A percentile compares a stretch with the other conserved stretches of the same genome.
phyloP scores from a whole-genome alignment of 192 early-diverging fungal genomes.

The Coemansia furcata region DNA sequence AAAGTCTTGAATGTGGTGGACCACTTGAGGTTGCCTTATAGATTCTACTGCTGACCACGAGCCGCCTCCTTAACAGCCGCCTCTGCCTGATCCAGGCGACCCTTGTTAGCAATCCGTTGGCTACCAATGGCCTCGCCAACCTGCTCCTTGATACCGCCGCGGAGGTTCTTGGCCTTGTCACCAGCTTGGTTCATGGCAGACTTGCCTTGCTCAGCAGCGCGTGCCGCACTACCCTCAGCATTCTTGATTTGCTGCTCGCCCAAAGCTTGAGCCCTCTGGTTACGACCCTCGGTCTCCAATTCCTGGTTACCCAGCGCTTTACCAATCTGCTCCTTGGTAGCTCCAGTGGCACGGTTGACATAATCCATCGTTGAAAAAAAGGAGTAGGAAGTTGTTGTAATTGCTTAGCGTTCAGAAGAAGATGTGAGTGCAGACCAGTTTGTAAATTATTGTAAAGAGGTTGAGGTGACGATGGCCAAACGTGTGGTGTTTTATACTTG shows the following conservation, averaged over 20 bases:
- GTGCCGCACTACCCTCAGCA: not conserved
- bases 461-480: not conserved
- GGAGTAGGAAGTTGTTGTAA: not conserved
- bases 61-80: slow-evolving; percentile 2
- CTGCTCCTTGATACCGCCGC: slow-evolving; percentile 18
- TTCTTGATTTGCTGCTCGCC: slow-evolving; percentile 19
- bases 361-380: slow-evolving; percentile 11
- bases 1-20: not conserved
- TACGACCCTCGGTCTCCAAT: slow-evolving; percentile 5
- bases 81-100: slow-evolving; percentile 14
- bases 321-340: slow-evolving; percentile 21
- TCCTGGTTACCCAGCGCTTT: slow-evolving; percentile 11
- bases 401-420: not conserved
- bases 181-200: not conserved
- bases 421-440: not conserved
- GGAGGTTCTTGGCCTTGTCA: slow-evolving; percentile 6
- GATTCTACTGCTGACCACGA: not conserved
- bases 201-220: not conserved
- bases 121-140: slow-evolving; percentile 24
- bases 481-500: not conserved
- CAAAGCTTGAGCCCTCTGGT: slow-evolving; percentile 16
- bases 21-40: not conserved
- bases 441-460: not conserved
- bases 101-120: slow-evolving; percentile 10
- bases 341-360: slow-evolving; percentile 18